Evolutionary conservation across 2,329 filamentous ascomycete species (phyloP).

Genomic region (Paradendryphiella salina): DNA sequence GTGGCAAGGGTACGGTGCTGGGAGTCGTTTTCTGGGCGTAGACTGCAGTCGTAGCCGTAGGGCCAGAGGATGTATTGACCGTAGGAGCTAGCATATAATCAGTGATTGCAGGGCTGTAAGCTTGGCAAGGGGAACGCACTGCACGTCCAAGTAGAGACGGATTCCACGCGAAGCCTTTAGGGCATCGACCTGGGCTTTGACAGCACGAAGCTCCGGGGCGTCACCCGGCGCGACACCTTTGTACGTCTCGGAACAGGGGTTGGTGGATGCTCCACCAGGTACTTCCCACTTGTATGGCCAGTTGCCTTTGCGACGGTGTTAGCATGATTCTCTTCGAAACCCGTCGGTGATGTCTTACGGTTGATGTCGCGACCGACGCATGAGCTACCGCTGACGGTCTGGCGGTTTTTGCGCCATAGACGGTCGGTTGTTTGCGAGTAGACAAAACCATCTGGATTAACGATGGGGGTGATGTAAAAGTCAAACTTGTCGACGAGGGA

Average conservation of each 20-base stretch:
- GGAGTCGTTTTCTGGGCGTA: conserved; percentile 52
- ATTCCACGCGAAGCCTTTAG: conserved; percentile 55
- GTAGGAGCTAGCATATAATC: conserved; percentile 10
- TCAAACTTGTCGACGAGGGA: conserved; percentile 44
- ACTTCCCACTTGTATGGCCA: conserved; percentile 46
- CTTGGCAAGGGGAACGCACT: conserved; percentile 53
- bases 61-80: conserved; percentile 49
- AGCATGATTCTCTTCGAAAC: background rate
- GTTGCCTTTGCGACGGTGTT: conserved; percentile 20
- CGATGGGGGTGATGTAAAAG: conserved; percentile 39
- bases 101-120: background rate
- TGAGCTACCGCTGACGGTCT: conserved; percentile 35
- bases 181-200: conserved; percentile 50
- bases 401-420: conserved; percentile 48
- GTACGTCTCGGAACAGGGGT: conserved; percentile 46
- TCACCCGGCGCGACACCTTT: conserved; percentile 41
- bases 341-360: conserved; percentile 15
- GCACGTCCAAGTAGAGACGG: conserved; percentile 66
- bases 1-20: conserved; percentile 56
- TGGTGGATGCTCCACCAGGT: conserved; percentile 41
- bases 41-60: conserved; percentile 63
- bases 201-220: conserved; percentile 40
- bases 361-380: conserved; percentile 47
- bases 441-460: conserved; percentile 40
- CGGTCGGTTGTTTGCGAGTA: conserved; percentile 47